Evolutionary conservation across 139 green algal species (phyloP), one percentile per base, ranked within the genome.

Genomic region (Picochlorum sp.): DNA sequence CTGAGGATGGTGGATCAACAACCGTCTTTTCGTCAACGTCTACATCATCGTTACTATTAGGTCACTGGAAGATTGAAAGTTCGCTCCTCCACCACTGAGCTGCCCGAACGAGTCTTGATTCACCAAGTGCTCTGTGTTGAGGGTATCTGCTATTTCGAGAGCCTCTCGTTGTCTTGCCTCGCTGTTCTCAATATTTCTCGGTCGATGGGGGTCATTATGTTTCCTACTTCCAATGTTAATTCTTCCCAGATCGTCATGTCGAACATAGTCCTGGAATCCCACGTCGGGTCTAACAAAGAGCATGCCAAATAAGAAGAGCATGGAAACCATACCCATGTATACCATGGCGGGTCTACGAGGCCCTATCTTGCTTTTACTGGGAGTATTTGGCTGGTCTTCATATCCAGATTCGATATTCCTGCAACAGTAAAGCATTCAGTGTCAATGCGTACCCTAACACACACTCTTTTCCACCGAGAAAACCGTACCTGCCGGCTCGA

Each of bases 321-420:
- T 14, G 21, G 23, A 15, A 9, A 59, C 6, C 41, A 52, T 32
- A 57, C 20, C 58, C 57, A 54, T 54, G 47, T 65, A 65, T 7
- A 65, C n/a, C 41, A 28, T 21, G 13, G 57, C 20, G 14, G 58
- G 58, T 20, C 66, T 34, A n/a, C 57, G 54, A 16, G 49, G 49
- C 11, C 18, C 16, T 21, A 49, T 28, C 34, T 74, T 74, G 68
- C 61, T 69, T 65, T 74, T 74, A 41, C 50, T 66, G 23, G 68
- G 68, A 8, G 68, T 74, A 21, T 66, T 65, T 7, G 68, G 68
- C 23, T 59, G 38, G 38, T 56, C 15, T 49, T 57, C 61, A 21
- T 44, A 30, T 34, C 23, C 21, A 28, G 13, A 18, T 59, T 59
- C 51, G 4, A 59, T 26, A 26, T 26, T 34, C 26, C 51, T 59